phyloP scores from a whole-genome alignment of 164 flowering plant species.

The Stephania cephalantha region DNA sequence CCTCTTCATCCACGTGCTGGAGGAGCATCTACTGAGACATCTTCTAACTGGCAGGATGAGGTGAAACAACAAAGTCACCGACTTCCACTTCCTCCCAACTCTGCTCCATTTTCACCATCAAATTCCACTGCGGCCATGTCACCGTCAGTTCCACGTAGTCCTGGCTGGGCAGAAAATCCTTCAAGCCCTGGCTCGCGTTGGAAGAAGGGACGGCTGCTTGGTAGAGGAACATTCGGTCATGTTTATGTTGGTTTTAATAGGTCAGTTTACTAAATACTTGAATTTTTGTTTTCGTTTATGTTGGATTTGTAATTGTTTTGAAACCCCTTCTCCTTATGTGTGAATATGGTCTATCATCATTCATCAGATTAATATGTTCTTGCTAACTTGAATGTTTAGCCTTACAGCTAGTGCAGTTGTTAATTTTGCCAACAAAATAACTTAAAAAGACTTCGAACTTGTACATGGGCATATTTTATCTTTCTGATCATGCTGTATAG shows the following conservation, averaged over 20 bases:
- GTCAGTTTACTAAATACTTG: constrained; percentile 21
- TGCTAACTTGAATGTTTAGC: background rate
- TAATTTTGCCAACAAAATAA: background rate
- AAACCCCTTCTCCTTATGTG: background rate
- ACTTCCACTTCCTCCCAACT: constrained; percentile 76
- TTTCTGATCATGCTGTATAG: background rate
- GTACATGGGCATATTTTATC: background rate
- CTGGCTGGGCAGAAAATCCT: constrained; percentile 76
- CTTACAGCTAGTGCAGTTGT: background rate
- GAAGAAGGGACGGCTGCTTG: constrained; percentile 86
- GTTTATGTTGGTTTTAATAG: constrained; percentile 91
- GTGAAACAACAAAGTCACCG: constrained; percentile 79
- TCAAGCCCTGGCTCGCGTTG: constrained; percentile 80
- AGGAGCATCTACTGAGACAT: constrained; percentile 44
- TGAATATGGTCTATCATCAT: background rate
- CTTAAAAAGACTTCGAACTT: background rate
- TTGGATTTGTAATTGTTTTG: background rate
- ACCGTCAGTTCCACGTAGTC: constrained; percentile 87
- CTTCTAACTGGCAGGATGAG: constrained; percentile 63
- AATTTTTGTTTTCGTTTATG: background rate
- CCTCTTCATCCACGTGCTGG: constrained; percentile 87
- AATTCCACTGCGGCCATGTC: constrained; percentile 58
- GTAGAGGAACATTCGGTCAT: constrained; percentile 95
- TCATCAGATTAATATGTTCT: background rate
- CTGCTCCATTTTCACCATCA: constrained; percentile 63